phyloP scores from a whole-genome alignment of 176 grass and related monocot species.

The maize (Zea mays) region Zm-B73-REFERENCE-NAM-5.0 NC_050100.1:217299501-217300000 shows the following conservation, averaged over 20 bases:
- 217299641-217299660: slow-evolving; percentile 37
- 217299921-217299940: slow-evolving; percentile 46
- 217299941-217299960: slow-evolving; percentile 64
- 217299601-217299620: neutral
- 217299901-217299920: slow-evolving; percentile 38
- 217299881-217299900: slow-evolving; percentile 30
- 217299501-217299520: neutral
- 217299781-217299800: slow-evolving; percentile 25
- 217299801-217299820: slow-evolving; percentile 40
- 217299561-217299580: too few relatives aligned
- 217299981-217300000: slow-evolving; percentile 88
- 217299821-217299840: slow-evolving; percentile 42
- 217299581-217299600: neutral
- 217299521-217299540: neutral
- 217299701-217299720: neutral
- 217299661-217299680: slow-evolving; percentile 35
- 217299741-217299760: neutral
- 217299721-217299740: neutral
- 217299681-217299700: slow-evolving; percentile 1
- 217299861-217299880: slow-evolving; percentile 48
- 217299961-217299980: slow-evolving; percentile 61
- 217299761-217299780: neutral
- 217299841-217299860: slow-evolving; percentile 33
- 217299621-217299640: slow-evolving; percentile 31
- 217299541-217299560: neutral